Conservation (phyloP, 2,329 filamentous ascomycete genomes). For the Calonectria crousiana region DNA sequence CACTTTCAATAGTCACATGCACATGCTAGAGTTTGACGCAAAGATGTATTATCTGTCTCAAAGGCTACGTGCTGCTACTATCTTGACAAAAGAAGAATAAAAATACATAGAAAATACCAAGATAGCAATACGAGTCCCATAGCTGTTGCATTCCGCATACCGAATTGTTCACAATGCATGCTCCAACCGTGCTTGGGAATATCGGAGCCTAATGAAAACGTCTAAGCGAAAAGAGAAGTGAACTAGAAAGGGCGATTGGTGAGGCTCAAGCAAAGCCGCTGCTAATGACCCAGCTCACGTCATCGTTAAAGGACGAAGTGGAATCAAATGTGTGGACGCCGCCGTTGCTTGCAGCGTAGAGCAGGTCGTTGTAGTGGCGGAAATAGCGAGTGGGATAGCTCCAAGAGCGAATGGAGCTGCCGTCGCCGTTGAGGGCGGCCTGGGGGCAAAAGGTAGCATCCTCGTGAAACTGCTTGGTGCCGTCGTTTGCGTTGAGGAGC, state of each 20-base stretch:
- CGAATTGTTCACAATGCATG: background rate
- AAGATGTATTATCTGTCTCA: background rate
- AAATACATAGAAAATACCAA: background rate
- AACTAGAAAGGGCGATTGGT: background rate
- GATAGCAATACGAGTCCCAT: background rate
- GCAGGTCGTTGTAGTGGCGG: conserved; percentile 59
- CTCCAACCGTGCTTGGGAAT: background rate
- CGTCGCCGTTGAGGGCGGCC: conserved; percentile 62
- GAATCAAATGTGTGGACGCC: conserved; percentile 68
- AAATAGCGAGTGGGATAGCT: conserved; percentile 70
- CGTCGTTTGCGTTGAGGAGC: conserved; percentile 62
- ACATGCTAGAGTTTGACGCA: background rate
- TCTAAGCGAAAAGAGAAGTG: background rate
- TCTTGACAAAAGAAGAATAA: background rate
- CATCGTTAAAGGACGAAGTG: conserved; percentile 61
- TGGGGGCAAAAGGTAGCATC: conserved; percentile 74
- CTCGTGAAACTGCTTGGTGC: conserved; percentile 67
- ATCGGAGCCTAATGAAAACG: background rate
- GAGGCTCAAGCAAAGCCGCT: conserved; percentile 8
- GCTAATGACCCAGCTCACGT: conserved; percentile 43
- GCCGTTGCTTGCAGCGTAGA: conserved; percentile 65
- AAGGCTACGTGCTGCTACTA: background rate
- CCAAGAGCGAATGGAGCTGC: conserved; percentile 68
- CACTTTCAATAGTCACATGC: background rate
- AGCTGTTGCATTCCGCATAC: background rate